Percentiles rank a stretch among this genome's conserved stretches.
phyloP scores from a whole-genome alignment of 345 rosid species.

The Eutrema heterophyllum region DNA sequence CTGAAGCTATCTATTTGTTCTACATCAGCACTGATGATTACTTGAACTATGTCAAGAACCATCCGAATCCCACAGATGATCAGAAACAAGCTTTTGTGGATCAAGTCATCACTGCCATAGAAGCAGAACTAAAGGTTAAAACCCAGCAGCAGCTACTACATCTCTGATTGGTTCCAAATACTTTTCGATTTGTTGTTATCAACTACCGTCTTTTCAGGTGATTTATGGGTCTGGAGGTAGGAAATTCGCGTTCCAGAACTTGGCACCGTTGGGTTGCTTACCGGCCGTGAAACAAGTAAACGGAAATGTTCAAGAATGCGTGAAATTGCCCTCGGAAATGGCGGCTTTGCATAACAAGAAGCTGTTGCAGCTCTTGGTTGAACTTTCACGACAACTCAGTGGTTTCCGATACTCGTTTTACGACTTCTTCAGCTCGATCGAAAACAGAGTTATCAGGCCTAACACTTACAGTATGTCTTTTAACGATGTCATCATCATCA shows the following conservation, averaged over 20 bases:
- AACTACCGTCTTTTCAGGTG: constrained; percentile 5
- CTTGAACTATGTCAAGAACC: constrained; percentile 16
- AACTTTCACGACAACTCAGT: constrained; percentile 5
- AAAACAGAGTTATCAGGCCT: constrained; percentile 24
- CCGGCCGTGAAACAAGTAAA: constrained; percentile 24
- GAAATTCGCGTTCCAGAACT: constrained; percentile 33
- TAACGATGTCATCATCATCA: not conserved
- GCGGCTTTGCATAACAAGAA: constrained; percentile 33
- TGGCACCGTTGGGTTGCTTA: constrained; percentile 37
- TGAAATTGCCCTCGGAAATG: constrained; percentile 26
- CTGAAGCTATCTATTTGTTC: constrained; percentile 30
- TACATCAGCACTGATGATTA: constrained; percentile 33
- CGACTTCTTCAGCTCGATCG: constrained; percentile 29
- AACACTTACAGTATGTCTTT: constrained; percentile 27
- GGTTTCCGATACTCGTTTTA: constrained; percentile 30
- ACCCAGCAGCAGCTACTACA: not conserved
- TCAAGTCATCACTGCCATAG: constrained; percentile 18
- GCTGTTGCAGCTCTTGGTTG: constrained; percentile 21
- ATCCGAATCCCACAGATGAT: constrained; percentile 3
- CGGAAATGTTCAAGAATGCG: constrained; percentile 22
- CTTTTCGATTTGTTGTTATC: not conserved
- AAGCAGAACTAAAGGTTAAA: constrained; percentile 18
- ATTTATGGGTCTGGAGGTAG: constrained; percentile 28
- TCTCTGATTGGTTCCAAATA: not conserved
- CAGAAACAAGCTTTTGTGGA: constrained; percentile 31